Percentiles rank a stretch among this genome's conserved stretches.
phyloP scores from a whole-genome alignment of 805 yeast genomes.

The Komagataella mondaviorum region DNA sequence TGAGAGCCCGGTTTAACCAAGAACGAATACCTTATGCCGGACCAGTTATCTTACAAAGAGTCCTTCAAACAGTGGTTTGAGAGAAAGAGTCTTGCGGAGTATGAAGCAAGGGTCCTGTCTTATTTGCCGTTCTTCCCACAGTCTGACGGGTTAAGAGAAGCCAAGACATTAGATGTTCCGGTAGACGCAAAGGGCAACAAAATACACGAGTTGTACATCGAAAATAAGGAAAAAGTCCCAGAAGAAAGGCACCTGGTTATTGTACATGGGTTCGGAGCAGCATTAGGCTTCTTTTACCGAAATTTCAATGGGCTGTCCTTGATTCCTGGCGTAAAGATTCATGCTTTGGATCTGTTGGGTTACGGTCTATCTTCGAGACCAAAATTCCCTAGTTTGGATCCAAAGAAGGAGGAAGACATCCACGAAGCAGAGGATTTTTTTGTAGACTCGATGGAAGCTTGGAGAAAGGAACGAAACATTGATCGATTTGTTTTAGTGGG shows the following conservation, averaged over 20 bases:
- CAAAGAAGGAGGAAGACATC: slow-evolving; percentile 23
- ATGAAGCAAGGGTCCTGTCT: slow-evolving; percentile 33
- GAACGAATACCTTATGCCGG: neutral
- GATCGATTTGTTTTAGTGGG: slow-evolving; percentile 50
- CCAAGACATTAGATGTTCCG: slow-evolving; percentile 36
- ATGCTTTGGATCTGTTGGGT: slow-evolving; percentile 61
- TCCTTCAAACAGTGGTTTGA: slow-evolving; percentile 14
- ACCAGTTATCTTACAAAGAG: slow-evolving; percentile 7
- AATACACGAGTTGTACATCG: slow-evolving; percentile 66
- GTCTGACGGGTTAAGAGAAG: slow-evolving; percentile 30
- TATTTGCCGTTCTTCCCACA: slow-evolving; percentile 47
- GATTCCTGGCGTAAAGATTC: slow-evolving; percentile 43
- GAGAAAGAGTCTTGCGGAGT: slow-evolving; percentile 10
- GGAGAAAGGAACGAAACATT: slow-evolving; percentile 40
- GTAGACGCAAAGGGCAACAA: slow-evolving; percentile 29
- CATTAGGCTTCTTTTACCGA: slow-evolving; percentile 66
- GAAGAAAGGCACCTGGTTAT: slow-evolving; percentile 41
- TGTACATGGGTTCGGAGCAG: slow-evolving; percentile 89
- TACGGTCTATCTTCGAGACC: slow-evolving; percentile 61
- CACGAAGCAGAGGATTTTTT: slow-evolving; percentile 43
- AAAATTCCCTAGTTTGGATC: slow-evolving; percentile 13
- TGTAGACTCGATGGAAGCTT: slow-evolving; percentile 42
- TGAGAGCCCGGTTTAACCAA: neutral
- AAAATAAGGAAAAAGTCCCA: slow-evolving; percentile 17
- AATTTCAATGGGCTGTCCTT: slow-evolving; percentile 43